A percentile compares a stretch with the other conserved stretches of the same genome.
phyloP scores from a whole-genome alignment of 2,329 filamentous ascomycete species.

The Zasmidium citrigriseum region DNA sequence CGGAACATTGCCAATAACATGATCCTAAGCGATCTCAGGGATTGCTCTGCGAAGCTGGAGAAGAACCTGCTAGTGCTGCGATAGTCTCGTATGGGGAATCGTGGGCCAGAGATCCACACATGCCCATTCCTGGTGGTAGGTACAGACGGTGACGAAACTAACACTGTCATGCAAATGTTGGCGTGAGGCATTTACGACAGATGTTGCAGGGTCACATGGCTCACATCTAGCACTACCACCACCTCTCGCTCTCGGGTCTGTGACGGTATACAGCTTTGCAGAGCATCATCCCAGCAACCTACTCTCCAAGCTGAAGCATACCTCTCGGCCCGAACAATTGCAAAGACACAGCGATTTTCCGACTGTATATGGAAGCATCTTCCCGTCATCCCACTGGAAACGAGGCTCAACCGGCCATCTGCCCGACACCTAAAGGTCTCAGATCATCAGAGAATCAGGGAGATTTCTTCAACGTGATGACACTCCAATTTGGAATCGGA shows the following conservation, averaged over 20 bases:
- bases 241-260: neutral
- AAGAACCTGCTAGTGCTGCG: neutral
- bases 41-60: neutral
- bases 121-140: neutral
- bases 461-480: neutral
- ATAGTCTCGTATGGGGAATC: neutral
- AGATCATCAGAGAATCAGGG: neutral
- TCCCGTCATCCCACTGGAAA: neutral
- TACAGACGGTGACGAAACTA: neutral
- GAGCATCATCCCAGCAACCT: neutral
- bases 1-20: neutral
- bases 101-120: neutral
- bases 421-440: neutral
- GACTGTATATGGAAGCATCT: neutral
- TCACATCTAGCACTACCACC: neutral
- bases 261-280: neutral
- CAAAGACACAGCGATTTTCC: neutral
- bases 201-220: neutral
- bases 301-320: neutral
- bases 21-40: neutral
- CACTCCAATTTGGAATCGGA: neutral
- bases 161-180: neutral
- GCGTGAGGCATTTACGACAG: neutral
- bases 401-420: neutral
- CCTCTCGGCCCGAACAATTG: neutral